Base-by-base conservation (phyloP, 352 stramenopile genomes). In the Pythium aphanidermatum region DNA sequence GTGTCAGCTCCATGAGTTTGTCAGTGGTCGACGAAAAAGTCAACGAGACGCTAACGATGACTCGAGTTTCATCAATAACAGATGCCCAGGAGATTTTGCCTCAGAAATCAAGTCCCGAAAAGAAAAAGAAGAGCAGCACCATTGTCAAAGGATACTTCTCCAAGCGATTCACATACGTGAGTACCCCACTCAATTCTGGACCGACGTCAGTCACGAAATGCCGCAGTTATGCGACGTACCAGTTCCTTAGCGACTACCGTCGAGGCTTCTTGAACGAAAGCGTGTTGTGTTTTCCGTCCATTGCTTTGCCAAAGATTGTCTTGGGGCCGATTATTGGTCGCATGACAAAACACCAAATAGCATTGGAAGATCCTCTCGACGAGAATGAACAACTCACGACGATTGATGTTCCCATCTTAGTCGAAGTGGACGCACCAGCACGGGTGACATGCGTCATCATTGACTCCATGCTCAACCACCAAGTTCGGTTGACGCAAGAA, bases 101-200 rank as follows among this genome's bases (percentile, higher is more conserved):
- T 55, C 21, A 54, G 25, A 63, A 60, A 29, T 24, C 55, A 47
- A 11, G 35, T 27, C 23, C 39, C 11, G 4, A 11, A 17, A 70
- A 60, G 20, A 63, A 39, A 59, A 17, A 21, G 1, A 64, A 63
- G 51, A 17, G 7, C 16, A 27, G 12, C 16, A 51, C 51, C 8
- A 55, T 53, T n/a, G 10, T 70, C 7, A 84, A 74, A 45, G 77
- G 77, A 0, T 49, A 76, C 36, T 86, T 91, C 34, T 88, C 79
- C 10, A 88, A 87, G 30, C 63, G 79, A 9, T 91, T 83, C 52
- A 74, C 70, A 5, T 88, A 86, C 35, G 40, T 63, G 7, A 84
- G 61, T 11, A 14, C 56, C 17, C 43, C 31, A 16, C 20, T 26
- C 14, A 10, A 7, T 5, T 19, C 9, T 38, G 21, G 21, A 6